A percentile compares a stretch with the other conserved stretches of the same genome.
phyloP scores from a whole-genome alignment of 768 basidiomycete species.

The Tulasnella sp. region DNA sequence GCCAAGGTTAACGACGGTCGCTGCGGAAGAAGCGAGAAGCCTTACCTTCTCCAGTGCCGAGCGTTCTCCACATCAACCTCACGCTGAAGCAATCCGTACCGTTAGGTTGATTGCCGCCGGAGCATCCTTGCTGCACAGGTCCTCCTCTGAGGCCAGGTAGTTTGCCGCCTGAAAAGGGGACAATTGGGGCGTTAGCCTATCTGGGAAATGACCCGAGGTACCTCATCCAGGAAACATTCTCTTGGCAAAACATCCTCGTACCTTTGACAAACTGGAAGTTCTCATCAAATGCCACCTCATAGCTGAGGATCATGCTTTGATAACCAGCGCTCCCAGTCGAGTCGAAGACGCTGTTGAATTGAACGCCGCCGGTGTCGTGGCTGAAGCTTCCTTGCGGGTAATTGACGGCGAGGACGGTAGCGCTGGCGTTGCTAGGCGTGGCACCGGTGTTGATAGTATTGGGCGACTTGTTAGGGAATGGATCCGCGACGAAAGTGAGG shows the following conservation, averaged over 20 bases:
- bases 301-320: conserved; percentile 60
- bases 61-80: conserved; percentile 66
- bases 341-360: conserved; percentile 65
- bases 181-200: not conserved
- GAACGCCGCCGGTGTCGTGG: conserved; percentile 53
- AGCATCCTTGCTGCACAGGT: conserved; percentile 52
- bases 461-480: conserved; percentile 48
- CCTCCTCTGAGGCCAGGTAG: conserved; percentile 72
- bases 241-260: not conserved
- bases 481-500: conserved; percentile 57
- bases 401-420: conserved; percentile 48
- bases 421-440: conserved; percentile 25
- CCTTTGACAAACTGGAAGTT: conserved; percentile 61
- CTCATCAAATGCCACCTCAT: conserved; percentile 64
- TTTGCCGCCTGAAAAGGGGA: conserved; percentile 45
- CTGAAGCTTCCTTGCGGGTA: conserved; percentile 57
- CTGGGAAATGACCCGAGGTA: not conserved
- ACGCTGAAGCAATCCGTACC: conserved; percentile 66
- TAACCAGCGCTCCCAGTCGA: conserved; percentile 47
- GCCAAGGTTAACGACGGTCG: not conserved
- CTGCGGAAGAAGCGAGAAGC: conserved; percentile 14
- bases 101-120: conserved; percentile 55
- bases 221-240: not conserved
- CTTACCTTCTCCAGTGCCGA: conserved; percentile 62
- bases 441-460: conserved; percentile 27